A percentile compares a stretch with the other conserved stretches of the same genome.
These are phyloP conservation scores for Isoetes taiwanensis DNA, from an alignment of 75 land plant species.

Conservation along the genomic window DNA sequence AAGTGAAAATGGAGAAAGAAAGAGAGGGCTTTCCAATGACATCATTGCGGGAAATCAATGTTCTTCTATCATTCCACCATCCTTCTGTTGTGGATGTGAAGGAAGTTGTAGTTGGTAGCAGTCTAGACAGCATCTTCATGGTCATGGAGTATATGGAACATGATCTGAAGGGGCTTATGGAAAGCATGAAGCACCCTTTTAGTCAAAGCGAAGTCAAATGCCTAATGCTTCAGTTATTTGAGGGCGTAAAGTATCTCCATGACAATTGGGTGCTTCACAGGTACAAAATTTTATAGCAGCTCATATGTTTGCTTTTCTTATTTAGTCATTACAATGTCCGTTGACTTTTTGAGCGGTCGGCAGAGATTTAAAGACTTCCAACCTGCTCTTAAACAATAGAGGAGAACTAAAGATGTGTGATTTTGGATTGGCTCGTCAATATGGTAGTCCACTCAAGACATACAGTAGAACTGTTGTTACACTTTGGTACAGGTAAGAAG, in stretches of 20 bases:
- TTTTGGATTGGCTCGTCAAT: slow-evolving; percentile 93
- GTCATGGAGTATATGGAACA: slow-evolving; percentile 99
- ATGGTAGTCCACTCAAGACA: slow-evolving; percentile 92
- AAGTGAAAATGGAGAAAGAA: slow-evolving; percentile 96
- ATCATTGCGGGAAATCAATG: slow-evolving; percentile 84
- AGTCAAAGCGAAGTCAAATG: slow-evolving; percentile 99
- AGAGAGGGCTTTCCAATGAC: slow-evolving; percentile 93
- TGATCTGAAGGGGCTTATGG: slow-evolving; percentile 90
- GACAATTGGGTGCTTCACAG: slow-evolving; percentile 99
- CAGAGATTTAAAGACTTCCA: slow-evolving; percentile 94
- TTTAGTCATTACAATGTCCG: neutral
- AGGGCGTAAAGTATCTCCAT: slow-evolving; percentile 87
- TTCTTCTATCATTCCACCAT: slow-evolving; percentile 82
- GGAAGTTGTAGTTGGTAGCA: slow-evolving; percentile 93
- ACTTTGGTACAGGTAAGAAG: slow-evolving; percentile 84
- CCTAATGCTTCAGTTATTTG: slow-evolving; percentile 86
- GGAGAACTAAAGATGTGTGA: slow-evolving; percentile 98
- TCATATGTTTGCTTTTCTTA: neutral
- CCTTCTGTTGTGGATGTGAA: slow-evolving; percentile 92
- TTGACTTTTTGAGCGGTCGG: slow-evolving; percentile 1
- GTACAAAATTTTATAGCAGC: slow-evolving; percentile 1
- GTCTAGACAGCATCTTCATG: slow-evolving; percentile 81
- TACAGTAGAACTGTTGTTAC: slow-evolving; percentile 97
- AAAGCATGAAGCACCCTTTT: slow-evolving; percentile 84
- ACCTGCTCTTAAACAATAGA: slow-evolving; percentile 81